Percentiles rank a stretch among this genome's conserved stretches.
Conservation (phyloP, 345 rosid species). For the Fremontodendron californicum region DNA sequence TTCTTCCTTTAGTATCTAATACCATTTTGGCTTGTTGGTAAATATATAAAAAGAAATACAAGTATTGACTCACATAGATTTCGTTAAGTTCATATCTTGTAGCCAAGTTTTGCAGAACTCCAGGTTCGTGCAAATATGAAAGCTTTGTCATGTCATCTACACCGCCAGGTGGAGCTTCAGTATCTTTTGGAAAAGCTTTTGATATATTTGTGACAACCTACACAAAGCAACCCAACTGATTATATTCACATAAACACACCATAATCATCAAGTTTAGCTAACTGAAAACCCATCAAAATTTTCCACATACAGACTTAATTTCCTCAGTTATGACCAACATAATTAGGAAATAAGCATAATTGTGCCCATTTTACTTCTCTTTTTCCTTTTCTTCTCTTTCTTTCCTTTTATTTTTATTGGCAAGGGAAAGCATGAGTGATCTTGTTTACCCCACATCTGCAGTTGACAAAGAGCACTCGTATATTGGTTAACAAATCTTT, state of each 20-base stretch:
- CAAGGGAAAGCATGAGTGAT: neutral
- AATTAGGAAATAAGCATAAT: neutral
- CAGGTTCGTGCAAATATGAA: slow-evolving; percentile 97
- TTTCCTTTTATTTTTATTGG: neutral
- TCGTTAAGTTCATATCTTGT: slow-evolving; percentile 96
- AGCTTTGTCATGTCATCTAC: slow-evolving; percentile 99
- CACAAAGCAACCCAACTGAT: slow-evolving; percentile 1
- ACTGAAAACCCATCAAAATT: neutral
- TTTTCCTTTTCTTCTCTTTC: neutral
- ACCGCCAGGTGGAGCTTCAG: slow-evolving; percentile 96
- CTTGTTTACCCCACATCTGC: neutral
- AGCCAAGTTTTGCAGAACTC: slow-evolving; percentile 90
- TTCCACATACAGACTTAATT: neutral
- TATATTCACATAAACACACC: neutral
- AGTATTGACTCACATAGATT: slow-evolving; percentile 56
- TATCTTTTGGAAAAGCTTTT: slow-evolving; percentile 85
- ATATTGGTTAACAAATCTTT: neutral
- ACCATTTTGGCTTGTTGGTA: neutral
- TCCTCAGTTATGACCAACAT: neutral
- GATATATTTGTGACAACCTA: slow-evolving; percentile 82
- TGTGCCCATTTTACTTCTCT: neutral
- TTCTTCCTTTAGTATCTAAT: neutral
- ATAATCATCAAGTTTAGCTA: neutral
- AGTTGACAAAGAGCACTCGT: neutral
- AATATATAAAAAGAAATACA: neutral